These are phyloP conservation scores for Thelonectria blattea DNA, from an alignment of 2,329 filamentous ascomycete genomes.

Conservation along the genomic window DNA sequence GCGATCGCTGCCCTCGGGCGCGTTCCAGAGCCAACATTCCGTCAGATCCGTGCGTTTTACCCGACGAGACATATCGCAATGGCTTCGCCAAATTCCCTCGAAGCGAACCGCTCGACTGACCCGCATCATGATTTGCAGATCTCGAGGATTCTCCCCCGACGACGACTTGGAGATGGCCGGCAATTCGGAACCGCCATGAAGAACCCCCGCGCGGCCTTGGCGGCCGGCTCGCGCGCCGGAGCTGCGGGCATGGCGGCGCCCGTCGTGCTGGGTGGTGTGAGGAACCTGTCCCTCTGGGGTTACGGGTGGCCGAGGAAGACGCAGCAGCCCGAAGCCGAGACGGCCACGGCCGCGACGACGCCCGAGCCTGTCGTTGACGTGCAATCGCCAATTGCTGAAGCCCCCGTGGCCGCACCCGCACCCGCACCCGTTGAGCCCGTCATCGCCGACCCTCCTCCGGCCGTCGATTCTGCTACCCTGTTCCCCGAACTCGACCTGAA, in stretches of 20 bases:
- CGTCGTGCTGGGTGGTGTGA: constrained; percentile 41
- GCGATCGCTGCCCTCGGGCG: constrained; percentile 46
- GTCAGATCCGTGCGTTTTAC: constrained; percentile 39
- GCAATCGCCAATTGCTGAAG: background rate
- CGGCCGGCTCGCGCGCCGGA: constrained; percentile 33
- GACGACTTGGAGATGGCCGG: constrained; percentile 43
- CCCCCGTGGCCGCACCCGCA: background rate
- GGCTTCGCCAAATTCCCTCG: constrained; percentile 7
- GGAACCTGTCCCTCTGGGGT: constrained; percentile 46
- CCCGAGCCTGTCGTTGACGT: constrained; percentile 18
- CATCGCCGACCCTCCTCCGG: constrained; percentile 19
- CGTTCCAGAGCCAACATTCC: constrained; percentile 40
- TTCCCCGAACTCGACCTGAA: constrained; percentile 44
- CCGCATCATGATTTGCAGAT: constrained; percentile 20
- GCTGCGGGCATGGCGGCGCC: constrained; percentile 34
- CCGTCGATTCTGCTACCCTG: constrained; percentile 31
- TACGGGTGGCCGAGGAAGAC: constrained; percentile 39
- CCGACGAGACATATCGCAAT: constrained; percentile 1
- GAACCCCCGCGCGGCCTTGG: constrained; percentile 28
- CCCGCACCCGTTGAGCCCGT: constrained; percentile 31
- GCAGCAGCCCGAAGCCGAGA: constrained; percentile 28
- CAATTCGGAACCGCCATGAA: constrained; percentile 44
- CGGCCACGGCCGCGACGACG: constrained; percentile 29
- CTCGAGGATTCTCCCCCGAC: constrained; percentile 38
- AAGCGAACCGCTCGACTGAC: constrained; percentile 3